Base-by-base conservation (phyloP, 2,329 filamentous ascomycete genomes). In the Fusarium sarcochroum region DNA sequence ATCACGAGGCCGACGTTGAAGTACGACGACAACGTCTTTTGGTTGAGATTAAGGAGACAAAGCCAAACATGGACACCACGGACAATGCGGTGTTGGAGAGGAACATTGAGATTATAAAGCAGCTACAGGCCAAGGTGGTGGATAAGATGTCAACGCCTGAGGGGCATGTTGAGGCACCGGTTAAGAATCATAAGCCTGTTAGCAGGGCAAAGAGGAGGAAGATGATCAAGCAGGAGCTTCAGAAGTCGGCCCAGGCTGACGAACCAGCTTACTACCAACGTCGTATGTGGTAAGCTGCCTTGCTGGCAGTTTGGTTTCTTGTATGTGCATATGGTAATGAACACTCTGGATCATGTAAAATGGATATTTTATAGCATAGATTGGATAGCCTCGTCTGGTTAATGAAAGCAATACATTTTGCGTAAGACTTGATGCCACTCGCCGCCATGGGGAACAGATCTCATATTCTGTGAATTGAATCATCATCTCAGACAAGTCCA, bases 181-280 rank as follows among this genome's bases (percentile, higher is more conserved):
- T 76, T 13, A 79, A 79, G 62, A 78, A 77, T 40, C 78, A 82
- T 56, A 82, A 86, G 73, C 85, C 84, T 2, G 76, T 88, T 20
- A 86, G 80, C 58, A 79, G 80, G 56, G 85, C 84, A 0, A 84
- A 88, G 76, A 83, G 88, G 70, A 81, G 88, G 70, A 81, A 81
- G 74, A 80, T 83, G 68, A 90, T 89, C 73, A 88, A 87, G 73
- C 84, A 87, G 64, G 87, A 89, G 70, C 83, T 90, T 63, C 78
- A 76, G 75, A 80, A 77, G 65, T 72, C 85, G 56, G 80, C 85
- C 8, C 83, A 82, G 73, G 76, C 78, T 17, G 78, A 84, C 4
- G 78, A 79, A 74, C 84, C 80, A 15, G 78, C 82, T 23, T 85
- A 85, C 63, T 88, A 88, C 70, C 86, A 87, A 71, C 82, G 87